Conservation (phyloP, 345 rosid genomes). For the Zanthoxylum bungeanum region DNA sequence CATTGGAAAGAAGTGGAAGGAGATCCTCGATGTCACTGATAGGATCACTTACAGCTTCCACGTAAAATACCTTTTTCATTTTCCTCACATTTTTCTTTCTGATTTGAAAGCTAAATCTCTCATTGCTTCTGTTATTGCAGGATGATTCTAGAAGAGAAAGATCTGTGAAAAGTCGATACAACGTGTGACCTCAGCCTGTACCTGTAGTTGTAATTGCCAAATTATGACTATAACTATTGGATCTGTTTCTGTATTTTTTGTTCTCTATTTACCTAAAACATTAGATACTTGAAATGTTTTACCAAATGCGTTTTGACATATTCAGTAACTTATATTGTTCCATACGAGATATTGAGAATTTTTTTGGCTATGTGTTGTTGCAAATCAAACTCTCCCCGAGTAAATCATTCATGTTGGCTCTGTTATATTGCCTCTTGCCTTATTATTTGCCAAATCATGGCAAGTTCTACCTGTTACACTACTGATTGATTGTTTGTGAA, state of each 20-base stretch:
- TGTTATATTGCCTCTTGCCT: neutral
- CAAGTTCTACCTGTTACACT: neutral
- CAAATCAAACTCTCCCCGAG: neutral
- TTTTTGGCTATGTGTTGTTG: neutral
- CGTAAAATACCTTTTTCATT: conserved; percentile 37
- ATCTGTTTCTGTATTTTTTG: conserved; percentile 3
- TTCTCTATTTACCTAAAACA: neutral
- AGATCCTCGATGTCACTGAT: conserved; percentile 62
- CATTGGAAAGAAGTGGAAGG: conserved; percentile 98
- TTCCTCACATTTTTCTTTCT: neutral
- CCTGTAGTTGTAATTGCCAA: neutral
- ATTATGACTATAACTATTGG: neutral
- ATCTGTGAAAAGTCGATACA: conserved; percentile 55
- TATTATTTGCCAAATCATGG: neutral
- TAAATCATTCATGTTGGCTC: neutral
- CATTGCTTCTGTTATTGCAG: conserved; percentile 38
- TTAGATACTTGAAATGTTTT: conserved; percentile 16
- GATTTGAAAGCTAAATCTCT: conserved; percentile 6
- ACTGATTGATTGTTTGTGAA: neutral
- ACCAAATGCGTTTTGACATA: neutral
- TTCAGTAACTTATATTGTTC: neutral
- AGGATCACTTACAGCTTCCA: conserved; percentile 80
- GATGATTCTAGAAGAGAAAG: conserved; percentile 74
- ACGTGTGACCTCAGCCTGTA: conserved; percentile 37
- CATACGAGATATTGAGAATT: neutral